These are phyloP conservation scores for Kwoniella botswanensis DNA, from an alignment of 768 basidiomycete genomes.

Conservation along the genomic window DNA sequence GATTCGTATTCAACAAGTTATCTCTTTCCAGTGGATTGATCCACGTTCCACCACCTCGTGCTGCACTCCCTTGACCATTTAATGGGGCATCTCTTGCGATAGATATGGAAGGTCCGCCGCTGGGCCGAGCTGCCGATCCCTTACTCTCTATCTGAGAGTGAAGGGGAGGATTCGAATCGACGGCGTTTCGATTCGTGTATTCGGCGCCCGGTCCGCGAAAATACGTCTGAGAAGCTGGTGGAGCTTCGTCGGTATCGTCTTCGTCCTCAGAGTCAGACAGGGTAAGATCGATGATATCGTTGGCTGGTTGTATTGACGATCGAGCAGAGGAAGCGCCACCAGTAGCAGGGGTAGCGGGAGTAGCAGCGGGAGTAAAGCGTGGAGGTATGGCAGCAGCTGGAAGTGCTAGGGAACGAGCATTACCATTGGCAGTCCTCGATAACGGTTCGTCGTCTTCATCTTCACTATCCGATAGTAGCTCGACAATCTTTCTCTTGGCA, in stretches of 20 bases:
- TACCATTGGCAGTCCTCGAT: conserved; percentile 19
- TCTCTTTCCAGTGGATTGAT: conserved; percentile 5
- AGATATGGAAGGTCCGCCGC: conserved; percentile 4
- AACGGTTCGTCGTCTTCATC: conserved; percentile 34
- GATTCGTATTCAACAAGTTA: background rate
- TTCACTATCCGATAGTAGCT: conserved; percentile 41
- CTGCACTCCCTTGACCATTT: conserved; percentile 10
- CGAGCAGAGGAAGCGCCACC: conserved; percentile 15
- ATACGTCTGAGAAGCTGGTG: conserved; percentile 29
- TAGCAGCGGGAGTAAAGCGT: conserved; percentile 3
- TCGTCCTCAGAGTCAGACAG: conserved; percentile 40
- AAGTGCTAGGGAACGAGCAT: conserved; percentile 8
- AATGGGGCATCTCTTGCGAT: background rate
- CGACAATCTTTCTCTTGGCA: conserved; percentile 42
- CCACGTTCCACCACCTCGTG: conserved; percentile 8
- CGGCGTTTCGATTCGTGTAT: conserved; percentile 40
- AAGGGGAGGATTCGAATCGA: conserved; percentile 32
- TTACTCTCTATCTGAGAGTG: conserved; percentile 8
- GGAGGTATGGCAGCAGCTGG: conserved; percentile 5
- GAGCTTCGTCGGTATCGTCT: conserved; percentile 20
- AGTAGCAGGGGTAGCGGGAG: conserved; percentile 7
- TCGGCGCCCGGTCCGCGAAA: conserved; percentile 47
- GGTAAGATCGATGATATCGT: conserved; percentile 44
- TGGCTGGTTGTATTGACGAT: conserved; percentile 20
- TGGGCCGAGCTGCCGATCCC: conserved; percentile 19